Percentiles rank a stretch among this genome's conserved stretches.
phyloP scores from a whole-genome alignment of 495 filamentous ascomycete species.

The Aspergillus egyptiacus region DNA sequence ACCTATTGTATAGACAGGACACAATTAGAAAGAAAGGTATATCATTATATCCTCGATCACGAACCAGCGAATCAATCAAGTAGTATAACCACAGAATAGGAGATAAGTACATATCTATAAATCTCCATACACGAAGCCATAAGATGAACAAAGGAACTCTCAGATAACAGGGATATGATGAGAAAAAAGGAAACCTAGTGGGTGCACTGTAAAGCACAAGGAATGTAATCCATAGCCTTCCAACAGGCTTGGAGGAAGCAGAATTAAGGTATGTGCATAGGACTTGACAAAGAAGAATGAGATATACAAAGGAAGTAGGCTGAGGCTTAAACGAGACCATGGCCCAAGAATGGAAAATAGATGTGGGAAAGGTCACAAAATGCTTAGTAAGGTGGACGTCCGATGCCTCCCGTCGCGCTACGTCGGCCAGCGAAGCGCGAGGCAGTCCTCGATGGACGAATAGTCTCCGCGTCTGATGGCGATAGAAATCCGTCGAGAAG shows the following conservation, averaged over 20 bases:
- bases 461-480: slow-evolving; percentile 15
- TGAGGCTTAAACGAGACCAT: not conserved
- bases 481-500: slow-evolving; percentile 37
- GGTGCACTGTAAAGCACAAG: slow-evolving; percentile 9
- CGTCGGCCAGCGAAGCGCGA: slow-evolving; percentile 22
- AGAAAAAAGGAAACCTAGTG: slow-evolving; percentile 7
- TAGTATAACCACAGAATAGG: not conserved
- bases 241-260: not conserved
- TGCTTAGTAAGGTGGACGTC: slow-evolving; percentile 41
- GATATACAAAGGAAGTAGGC: not conserved
- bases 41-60: not conserved
- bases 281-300: slow-evolving; percentile 2
- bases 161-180: slow-evolving; percentile 6
- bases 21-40: not conserved
- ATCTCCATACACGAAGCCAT: slow-evolving; percentile 7
- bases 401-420: slow-evolving; percentile 29
- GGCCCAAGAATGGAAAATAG: slow-evolving; percentile 4
- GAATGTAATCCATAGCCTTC: slow-evolving; percentile 3
- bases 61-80: not conserved
- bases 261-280: slow-evolving; percentile 6
- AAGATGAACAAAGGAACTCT: not conserved
- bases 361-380: slow-evolving; percentile 2
- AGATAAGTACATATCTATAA: slow-evolving; percentile 9
- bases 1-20: not conserved
- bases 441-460: slow-evolving; percentile 7